These are phyloP conservation scores for Sphagnum tenellum DNA, from an alignment of 225 moss, liverwort and hornwort species.

Conservation along the genomic window DNA sequence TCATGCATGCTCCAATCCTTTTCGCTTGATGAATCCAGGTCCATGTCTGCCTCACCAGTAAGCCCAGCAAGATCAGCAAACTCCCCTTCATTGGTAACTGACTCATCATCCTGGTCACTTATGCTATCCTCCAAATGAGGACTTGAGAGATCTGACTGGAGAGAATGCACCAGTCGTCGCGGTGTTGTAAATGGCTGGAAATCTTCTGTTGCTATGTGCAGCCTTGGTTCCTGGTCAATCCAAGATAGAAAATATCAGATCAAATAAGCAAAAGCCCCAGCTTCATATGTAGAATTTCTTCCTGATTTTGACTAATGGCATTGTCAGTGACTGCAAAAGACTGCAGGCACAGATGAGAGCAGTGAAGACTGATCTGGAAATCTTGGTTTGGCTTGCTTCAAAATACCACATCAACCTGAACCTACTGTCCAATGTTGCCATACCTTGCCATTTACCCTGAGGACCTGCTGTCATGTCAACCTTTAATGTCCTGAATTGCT, in stretches of 20 bases:
- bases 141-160: slow-evolving; percentile 62
- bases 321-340: no score
- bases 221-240: slow-evolving; percentile 44
- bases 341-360: no score
- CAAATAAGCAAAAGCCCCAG: no score
- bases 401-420: no score
- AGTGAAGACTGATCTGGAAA: no score
- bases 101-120: slow-evolving; percentile 21
- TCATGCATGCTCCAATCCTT: slow-evolving; percentile 82
- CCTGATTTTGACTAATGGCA: no score
- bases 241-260: not conserved
- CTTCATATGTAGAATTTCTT: no score
- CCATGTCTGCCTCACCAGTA: slow-evolving; percentile 43
- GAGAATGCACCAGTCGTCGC: slow-evolving; percentile 61
- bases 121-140: slow-evolving; percentile 22
- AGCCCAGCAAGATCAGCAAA: slow-evolving; percentile 17
- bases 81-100: slow-evolving; percentile 17
- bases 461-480: not conserved
- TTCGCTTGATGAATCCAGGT: slow-evolving; percentile 52
- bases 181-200: slow-evolving; percentile 76
- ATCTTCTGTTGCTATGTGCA: slow-evolving; percentile 63
- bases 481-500: not conserved
- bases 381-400: no score
- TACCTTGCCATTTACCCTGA: no score
- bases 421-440: not conserved